phyloP scores from a whole-genome alignment of 257 asterid species.

The Petrea volubilis region DNA sequence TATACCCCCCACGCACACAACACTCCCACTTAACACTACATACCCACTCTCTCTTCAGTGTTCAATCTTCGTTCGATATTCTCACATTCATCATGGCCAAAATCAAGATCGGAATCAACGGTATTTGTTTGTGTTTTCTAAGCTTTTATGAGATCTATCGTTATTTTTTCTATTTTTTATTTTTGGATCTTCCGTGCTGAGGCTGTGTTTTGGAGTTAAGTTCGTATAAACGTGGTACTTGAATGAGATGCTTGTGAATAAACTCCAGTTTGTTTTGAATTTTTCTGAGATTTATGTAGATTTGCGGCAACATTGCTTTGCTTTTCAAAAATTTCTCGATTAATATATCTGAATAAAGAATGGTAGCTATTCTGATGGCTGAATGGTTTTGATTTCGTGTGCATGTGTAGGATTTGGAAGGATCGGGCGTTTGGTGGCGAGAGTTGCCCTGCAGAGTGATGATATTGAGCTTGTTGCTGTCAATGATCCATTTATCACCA shows the following conservation, averaged over 20 bases:
- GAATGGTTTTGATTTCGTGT: background rate
- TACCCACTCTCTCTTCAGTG: background rate
- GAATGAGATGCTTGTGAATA: background rate
- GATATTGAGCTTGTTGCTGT: conserved; percentile 90
- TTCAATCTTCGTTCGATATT: background rate
- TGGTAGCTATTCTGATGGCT: background rate
- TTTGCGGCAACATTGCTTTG: background rate
- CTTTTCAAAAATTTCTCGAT: background rate
- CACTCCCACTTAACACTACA: background rate
- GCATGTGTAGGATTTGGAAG: conserved; percentile 68
- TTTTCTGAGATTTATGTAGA: background rate
- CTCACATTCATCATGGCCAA: conserved; percentile 51
- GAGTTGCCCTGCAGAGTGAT: conserved; percentile 75
- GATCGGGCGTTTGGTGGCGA: conserved; percentile 87
- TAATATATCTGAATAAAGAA: background rate
- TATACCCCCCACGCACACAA: background rate
- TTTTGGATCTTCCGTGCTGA: background rate
- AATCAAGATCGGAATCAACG: conserved; percentile 79
- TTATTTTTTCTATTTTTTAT: background rate
- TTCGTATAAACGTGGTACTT: background rate
- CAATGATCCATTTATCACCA: conserved; percentile 79
- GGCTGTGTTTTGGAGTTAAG: background rate
- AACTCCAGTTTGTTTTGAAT: background rate
- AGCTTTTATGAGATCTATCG: background rate
- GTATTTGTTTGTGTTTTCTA: conserved; percentile 23